Percentiles rank a stretch among this genome's conserved stretches.
These are phyloP conservation scores for Dictyostelium capitatum DNA, from an alignment of 78 protist genomes.

Conservation along the genomic window DNA sequence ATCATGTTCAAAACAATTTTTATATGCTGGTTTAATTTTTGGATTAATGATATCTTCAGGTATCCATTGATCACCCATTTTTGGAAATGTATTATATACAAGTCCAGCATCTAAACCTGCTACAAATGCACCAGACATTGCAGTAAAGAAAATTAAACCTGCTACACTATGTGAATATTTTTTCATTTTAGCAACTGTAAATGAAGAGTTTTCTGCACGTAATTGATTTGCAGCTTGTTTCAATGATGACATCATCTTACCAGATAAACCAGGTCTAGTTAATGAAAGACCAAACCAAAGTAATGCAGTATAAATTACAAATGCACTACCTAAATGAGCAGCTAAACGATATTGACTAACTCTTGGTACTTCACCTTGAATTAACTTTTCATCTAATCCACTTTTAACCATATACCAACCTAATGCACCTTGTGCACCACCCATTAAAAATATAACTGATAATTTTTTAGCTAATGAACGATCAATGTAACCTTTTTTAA, in stretches of 20 bases:
- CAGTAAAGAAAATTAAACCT: constrained; percentile 79
- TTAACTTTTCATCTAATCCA: constrained; percentile 89
- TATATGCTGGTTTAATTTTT: constrained; percentile 68
- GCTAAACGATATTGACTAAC: constrained; percentile 95
- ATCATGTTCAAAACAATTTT: constrained; percentile 89
- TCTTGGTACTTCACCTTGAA: constrained; percentile 84
- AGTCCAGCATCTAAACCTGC: constrained; percentile 98
- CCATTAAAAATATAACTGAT: constrained; percentile 67
- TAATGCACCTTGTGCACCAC: constrained; percentile 90
- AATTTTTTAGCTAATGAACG: constrained; percentile 41
- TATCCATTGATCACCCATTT: constrained; percentile 89
- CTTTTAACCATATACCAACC: constrained; percentile 98
- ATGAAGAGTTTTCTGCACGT: neutral
- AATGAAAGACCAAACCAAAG: constrained; percentile 65
- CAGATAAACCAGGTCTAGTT: constrained; percentile 37
- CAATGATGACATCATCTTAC: neutral
- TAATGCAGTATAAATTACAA: constrained; percentile 82
- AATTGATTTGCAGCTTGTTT: neutral
- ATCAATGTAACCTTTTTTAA: constrained; percentile 56
- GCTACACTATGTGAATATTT: constrained; percentile 11
- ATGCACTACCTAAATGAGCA: constrained; percentile 92
- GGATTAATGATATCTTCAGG: constrained; percentile 83
- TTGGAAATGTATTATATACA: constrained; percentile 93
- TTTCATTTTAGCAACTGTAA: neutral
- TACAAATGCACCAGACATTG: constrained; percentile 94